Evolutionary conservation across 1,139 yeast genomes (phyloP), one percentile per base, ranked within the genome.

Genomic region (Hanseniaspora sp.): DNA sequence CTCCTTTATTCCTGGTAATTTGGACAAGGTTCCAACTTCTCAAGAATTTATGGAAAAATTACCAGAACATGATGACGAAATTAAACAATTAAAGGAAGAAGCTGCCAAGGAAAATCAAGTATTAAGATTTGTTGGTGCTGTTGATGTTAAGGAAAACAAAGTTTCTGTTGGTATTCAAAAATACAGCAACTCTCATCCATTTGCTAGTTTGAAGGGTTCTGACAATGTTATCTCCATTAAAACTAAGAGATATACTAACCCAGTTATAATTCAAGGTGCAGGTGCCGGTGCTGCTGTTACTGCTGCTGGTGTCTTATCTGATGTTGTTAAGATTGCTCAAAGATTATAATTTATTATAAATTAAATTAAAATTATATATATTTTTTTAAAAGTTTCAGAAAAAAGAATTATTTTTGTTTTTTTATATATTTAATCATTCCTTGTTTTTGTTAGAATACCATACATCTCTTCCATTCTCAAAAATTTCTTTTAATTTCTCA

Each of bases 281-380:
- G 98, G 96, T 69, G 98, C 98, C 38, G 98, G 98, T 71, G 96
- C 95, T 57, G 97, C 83, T 44, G 97, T 92, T 55, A 92, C 99
- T 55, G 98, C 99, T 58, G 95, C 94, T 69, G 98, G 98, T 70
- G 96, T 94, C 51, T 77, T 92, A 63, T 95, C 95, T 53, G 98
- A 92, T 68, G 82, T 86, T 37, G 78, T 94, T 67, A 90, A 86
- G 74, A 81, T 86, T 62, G 95, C 95, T 46, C 90, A 90, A 74
- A 83, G 96, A 75, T 73, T 86, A 52, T 64, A 59, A 56, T 17
- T 17, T 7, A 18, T 39, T 13, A 18, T 11, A 13, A 5, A 5
- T 30, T 31, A 8, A 15, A 30, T 43, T 17, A 30, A n/a, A 11
- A 43, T 3, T 12, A 13, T 34, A 34, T 23, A 31, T 13, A 31